Percentiles rank a stretch among this genome's conserved stretches.
Evolutionary conservation across 2,329 filamentous ascomycete species (phyloP).

Genomic region (Scolecobasidium constrictum): DNA sequence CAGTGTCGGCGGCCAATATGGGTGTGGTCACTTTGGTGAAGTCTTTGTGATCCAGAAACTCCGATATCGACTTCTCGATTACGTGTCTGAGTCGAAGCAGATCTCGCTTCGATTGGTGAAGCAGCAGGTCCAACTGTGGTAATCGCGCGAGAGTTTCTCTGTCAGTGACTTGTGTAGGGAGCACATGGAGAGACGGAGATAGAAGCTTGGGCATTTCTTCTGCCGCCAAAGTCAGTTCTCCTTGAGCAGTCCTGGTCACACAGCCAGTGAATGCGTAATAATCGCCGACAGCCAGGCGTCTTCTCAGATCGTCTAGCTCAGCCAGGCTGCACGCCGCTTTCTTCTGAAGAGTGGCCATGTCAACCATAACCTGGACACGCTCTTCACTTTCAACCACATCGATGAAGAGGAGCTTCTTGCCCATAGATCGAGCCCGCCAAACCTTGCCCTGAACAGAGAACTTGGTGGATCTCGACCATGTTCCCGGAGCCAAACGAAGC

Average conservation of each 20-base stretch:
- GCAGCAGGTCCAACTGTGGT: conserved; percentile 78
- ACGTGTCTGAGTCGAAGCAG: conserved; percentile 62
- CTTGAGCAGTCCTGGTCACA: conserved; percentile 58
- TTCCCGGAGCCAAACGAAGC: neutral
- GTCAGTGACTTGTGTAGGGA: conserved; percentile 61
- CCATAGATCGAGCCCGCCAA: conserved; percentile 43
- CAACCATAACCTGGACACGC: conserved; percentile 66
- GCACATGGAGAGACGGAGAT: conserved; percentile 66
- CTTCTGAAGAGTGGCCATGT: conserved; percentile 30
- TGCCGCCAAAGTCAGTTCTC: conserved; percentile 59
- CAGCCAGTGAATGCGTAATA: conserved; percentile 64
- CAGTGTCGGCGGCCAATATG: conserved; percentile 68
- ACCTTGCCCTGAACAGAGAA: conserved; percentile 2
- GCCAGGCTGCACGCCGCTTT: neutral
- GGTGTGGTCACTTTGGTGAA: conserved; percentile 90
- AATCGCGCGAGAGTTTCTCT: conserved; percentile 62
- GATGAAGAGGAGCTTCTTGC: conserved; percentile 74
- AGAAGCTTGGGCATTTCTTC: conserved; percentile 54
- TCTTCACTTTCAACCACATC: conserved; percentile 65
- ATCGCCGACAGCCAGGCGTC: conserved; percentile 68
- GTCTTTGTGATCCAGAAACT: conserved; percentile 57
- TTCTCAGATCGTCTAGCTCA: conserved; percentile 37
- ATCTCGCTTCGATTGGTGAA: conserved; percentile 57
- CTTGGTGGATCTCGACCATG: neutral
- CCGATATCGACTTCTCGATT: conserved; percentile 63